These are phyloP conservation scores for Pichia sp. DNA, from an alignment of 1,139 yeast genomes.

Conservation along the genomic window DNA sequence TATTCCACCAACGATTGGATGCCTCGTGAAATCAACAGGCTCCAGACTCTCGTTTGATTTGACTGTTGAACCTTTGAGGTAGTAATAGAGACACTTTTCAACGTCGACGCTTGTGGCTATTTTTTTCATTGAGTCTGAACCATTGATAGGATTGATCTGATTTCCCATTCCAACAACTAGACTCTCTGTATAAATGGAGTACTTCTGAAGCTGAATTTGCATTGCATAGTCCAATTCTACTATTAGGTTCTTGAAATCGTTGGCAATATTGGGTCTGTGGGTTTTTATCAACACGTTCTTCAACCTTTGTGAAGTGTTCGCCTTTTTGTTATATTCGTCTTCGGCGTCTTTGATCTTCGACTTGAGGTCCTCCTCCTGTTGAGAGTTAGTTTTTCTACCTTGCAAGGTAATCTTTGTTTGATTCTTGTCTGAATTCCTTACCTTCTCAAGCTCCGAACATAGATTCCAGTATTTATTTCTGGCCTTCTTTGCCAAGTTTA, in stretches of 20 bases:
- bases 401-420: slow-evolving; percentile 77
- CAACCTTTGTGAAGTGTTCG: slow-evolving; percentile 63
- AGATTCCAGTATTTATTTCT: slow-evolving; percentile 72
- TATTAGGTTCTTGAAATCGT: slow-evolving; percentile 69
- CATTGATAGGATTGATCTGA: slow-evolving; percentile 65
- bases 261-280: slow-evolving; percentile 74
- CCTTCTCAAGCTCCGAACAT: slow-evolving; percentile 82
- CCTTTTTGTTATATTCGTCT: slow-evolving; percentile 76
- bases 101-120: slow-evolving; percentile 75
- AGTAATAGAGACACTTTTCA: slow-evolving; percentile 75
- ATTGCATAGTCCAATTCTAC: slow-evolving; percentile 86
- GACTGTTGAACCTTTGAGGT: slow-evolving; percentile 37
- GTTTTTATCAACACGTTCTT: slow-evolving; percentile 68
- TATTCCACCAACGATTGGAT: slow-evolving; percentile 54
- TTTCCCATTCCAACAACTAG: slow-evolving; percentile 81
- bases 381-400: slow-evolving; percentile 72
- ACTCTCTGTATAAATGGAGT: slow-evolving; percentile 82
- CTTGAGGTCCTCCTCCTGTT: slow-evolving; percentile 87
- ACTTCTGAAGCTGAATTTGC: slow-evolving; percentile 82
- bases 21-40: slow-evolving; percentile 75
- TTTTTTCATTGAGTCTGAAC: slow-evolving; percentile 64
- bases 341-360: slow-evolving; percentile 81
- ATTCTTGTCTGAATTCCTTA: slow-evolving; percentile 71
- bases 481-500: slow-evolving; percentile 82
- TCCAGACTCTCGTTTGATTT: slow-evolving; percentile 33